Conservation (phyloP, 306 rosid genomes). For the Gynostemma pentaphyllum region DNA sequence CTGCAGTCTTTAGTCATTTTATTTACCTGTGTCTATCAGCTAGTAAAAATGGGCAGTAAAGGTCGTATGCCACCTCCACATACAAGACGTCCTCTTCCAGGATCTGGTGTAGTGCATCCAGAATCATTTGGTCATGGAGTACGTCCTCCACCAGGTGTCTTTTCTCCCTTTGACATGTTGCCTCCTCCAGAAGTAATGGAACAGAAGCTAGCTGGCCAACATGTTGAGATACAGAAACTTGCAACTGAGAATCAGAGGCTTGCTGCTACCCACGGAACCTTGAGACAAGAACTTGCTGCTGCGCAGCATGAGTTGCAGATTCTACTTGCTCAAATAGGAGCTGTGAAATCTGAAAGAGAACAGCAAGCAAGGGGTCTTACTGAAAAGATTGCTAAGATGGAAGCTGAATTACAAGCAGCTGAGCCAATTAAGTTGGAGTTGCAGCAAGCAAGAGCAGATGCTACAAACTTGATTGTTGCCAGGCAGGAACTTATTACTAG, state of each 20-base stretch:
- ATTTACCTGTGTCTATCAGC: slow-evolving; percentile 1
- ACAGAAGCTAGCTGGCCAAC: slow-evolving; percentile 86
- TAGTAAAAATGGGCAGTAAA: slow-evolving; percentile 60
- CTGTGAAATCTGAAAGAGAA: slow-evolving; percentile 65
- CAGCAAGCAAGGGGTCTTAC: slow-evolving; percentile 44
- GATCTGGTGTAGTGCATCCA: slow-evolving; percentile 37
- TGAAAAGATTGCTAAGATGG: slow-evolving; percentile 74
- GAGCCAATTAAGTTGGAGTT: slow-evolving; percentile 64
- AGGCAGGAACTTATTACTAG: slow-evolving; percentile 72
- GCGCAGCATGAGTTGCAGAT: slow-evolving; percentile 87
- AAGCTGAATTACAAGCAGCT: slow-evolving; percentile 38
- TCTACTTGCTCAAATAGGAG: slow-evolving; percentile 55
- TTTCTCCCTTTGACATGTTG: slow-evolving; percentile 50
- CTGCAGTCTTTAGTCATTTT: not conserved
- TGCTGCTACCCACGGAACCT: slow-evolving; percentile 60
- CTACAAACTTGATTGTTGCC: slow-evolving; percentile 42
- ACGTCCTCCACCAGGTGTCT: slow-evolving; percentile 35
- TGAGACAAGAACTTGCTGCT: slow-evolving; percentile 79
- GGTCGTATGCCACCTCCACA: slow-evolving; percentile 76
- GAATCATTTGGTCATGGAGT: slow-evolving; percentile 33
- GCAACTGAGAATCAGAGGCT: slow-evolving; percentile 76
- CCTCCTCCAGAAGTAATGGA: slow-evolving; percentile 83
- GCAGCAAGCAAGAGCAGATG: slow-evolving; percentile 65
- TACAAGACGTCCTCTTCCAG: slow-evolving; percentile 46
- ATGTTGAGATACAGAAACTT: slow-evolving; percentile 76